Percentiles rank a stretch among this genome's conserved stretches.
Evolutionary conservation across 768 basidiomycete genomes (phyloP).

Genomic region (Termitomyces sp.): DNA sequence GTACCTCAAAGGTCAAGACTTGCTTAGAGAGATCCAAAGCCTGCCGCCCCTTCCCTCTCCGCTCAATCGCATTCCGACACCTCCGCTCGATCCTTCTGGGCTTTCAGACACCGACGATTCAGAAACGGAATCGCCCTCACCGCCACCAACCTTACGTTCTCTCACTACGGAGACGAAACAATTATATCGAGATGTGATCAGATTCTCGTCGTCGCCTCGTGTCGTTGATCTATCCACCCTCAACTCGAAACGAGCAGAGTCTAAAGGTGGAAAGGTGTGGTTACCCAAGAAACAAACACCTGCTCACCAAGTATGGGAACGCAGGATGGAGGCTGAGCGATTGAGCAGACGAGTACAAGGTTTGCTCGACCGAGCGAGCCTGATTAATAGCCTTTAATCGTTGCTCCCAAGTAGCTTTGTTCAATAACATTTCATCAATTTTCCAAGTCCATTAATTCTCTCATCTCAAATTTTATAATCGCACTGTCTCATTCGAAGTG

Average conservation of each 20-base stretch:
- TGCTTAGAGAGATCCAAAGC: constrained; percentile 75
- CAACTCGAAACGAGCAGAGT: constrained; percentile 46
- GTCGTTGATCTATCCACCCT: constrained; percentile 80
- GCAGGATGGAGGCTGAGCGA: constrained; percentile 71
- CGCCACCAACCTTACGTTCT: constrained; percentile 54
- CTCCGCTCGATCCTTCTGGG: constrained; percentile 61
- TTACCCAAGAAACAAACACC: constrained; percentile 77
- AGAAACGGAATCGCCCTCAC: constrained; percentile 36
- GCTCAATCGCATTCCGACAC: constrained; percentile 48
- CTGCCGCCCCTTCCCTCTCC: constrained; percentile 62
- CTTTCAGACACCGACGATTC: constrained; percentile 66
- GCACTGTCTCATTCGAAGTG: too few relatives aligned
- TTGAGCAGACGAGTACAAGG: constrained; percentile 66
- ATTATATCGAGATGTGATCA: constrained; percentile 85
- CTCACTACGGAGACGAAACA: constrained; percentile 80
- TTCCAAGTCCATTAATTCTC: background rate
- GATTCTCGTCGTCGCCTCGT: constrained; percentile 74
- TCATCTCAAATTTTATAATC: background rate
- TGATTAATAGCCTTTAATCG: constrained; percentile 25
- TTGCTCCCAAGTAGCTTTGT: background rate
- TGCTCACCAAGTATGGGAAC: constrained; percentile 74
- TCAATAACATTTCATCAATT: background rate
- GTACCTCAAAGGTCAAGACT: constrained; percentile 88
- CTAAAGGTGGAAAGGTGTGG: constrained; percentile 59
- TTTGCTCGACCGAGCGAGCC: constrained; percentile 61